These are phyloP conservation scores for Phtheirospermum japonicum DNA, from an alignment of 257 asterid genomes.

Conservation along the genomic window DNA sequence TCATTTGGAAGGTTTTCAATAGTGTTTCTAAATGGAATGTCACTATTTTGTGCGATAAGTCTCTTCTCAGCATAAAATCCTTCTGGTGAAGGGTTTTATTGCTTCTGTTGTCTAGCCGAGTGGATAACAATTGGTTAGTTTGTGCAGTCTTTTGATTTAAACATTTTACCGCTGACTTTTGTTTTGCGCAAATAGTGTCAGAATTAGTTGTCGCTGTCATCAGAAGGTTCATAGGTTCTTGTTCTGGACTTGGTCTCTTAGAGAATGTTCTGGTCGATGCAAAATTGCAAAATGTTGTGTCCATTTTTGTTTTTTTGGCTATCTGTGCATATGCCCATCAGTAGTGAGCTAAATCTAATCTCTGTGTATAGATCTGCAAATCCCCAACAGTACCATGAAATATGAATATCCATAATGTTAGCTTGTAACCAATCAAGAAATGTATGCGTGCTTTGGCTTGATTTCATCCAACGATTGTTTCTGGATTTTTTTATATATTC, in stretches of 20 bases:
- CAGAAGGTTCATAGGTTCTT: neutral
- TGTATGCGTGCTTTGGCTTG: conserved; percentile 7
- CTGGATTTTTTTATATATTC: neutral
- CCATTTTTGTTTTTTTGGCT: neutral
- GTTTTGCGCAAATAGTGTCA: neutral
- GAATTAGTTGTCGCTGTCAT: neutral
- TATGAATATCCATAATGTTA: conserved; percentile 2
- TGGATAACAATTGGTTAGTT: neutral
- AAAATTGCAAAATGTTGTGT: neutral
- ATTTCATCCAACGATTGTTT: neutral
- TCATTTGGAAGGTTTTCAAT: neutral
- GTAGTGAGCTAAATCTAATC: conserved; percentile 14
- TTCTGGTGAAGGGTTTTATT: neutral
- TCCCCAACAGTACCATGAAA: conserved; percentile 8
- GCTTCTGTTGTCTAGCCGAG: neutral
- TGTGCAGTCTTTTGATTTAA: neutral
- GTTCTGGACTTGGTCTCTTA: neutral
- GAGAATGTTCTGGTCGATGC: neutral
- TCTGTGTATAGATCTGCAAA: conserved; percentile 16
- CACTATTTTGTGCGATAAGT: neutral
- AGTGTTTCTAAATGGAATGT: conserved; percentile 5
- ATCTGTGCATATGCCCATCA: neutral
- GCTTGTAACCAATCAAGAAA: conserved; percentile 6
- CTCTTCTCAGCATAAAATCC: neutral
- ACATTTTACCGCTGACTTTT: neutral